Conservation (phyloP, 768 basidiomycete species). For the Saitozyma podzolica region DNA sequence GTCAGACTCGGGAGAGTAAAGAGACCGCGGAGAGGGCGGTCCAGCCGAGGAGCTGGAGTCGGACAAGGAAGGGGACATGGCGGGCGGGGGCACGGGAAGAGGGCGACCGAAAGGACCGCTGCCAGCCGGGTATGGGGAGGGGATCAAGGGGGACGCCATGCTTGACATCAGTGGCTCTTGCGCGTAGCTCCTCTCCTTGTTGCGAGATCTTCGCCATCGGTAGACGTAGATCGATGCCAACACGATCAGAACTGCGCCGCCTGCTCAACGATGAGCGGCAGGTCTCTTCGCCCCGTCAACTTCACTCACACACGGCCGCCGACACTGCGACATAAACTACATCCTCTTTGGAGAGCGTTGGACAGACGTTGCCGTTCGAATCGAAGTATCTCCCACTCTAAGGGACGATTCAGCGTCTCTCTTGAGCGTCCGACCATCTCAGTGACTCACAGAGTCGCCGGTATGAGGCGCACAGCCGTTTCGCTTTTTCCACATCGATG, state of each 20-base stretch:
- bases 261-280: background rate
- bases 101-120: background rate
- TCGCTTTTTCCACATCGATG: background rate
- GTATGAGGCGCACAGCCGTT: slow-evolving; percentile 19
- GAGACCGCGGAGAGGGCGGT: slow-evolving; percentile 20
- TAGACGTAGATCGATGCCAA: slow-evolving; percentile 10
- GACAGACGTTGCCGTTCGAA: slow-evolving; percentile 24
- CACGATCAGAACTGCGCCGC: slow-evolving; percentile 10
- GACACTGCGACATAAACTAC: slow-evolving; percentile 24
- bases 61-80: slow-evolving; percentile 9
- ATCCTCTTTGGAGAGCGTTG: slow-evolving; percentile 18
- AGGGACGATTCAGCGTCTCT: background rate
- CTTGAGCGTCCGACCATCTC: background rate
- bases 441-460: slow-evolving; percentile 21
- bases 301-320: slow-evolving; percentile 22
- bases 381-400: slow-evolving; percentile 29
- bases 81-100: background rate
- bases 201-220: background rate
- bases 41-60: slow-evolving; percentile 11
- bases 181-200: no score
- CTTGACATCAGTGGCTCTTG: no score
- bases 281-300: no score
- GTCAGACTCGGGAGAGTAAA: slow-evolving; percentile 32
- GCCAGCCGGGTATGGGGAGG: no score
- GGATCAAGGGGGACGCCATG: no score